Evolutionary conservation across 495 filamentous ascomycete genomes (phyloP).

Genomic region (Cercophora sp.): DNA sequence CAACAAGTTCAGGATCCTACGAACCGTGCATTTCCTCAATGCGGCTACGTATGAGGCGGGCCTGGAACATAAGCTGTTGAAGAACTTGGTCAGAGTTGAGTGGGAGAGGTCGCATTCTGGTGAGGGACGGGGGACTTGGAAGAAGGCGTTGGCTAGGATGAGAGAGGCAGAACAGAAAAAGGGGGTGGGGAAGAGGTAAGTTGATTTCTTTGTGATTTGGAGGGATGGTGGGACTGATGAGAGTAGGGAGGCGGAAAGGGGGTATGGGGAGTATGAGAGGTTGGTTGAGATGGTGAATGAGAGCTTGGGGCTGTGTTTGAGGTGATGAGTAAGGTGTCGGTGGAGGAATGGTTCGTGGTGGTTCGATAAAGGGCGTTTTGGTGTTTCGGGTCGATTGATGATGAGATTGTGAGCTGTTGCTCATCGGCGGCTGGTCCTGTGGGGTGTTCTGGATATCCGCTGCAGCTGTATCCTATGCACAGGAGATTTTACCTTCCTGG

Average conservation of each 20-base stretch:
- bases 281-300: constrained; percentile 71
- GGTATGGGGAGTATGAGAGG: constrained; percentile 57
- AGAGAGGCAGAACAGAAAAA: constrained; percentile 9
- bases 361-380: background rate
- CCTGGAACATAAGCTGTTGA: constrained; percentile 76
- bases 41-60: constrained; percentile 62
- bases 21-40: constrained; percentile 74
- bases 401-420: background rate
- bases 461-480: background rate
- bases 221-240: no score
- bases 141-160: no score
- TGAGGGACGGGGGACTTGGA: no score
- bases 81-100: constrained; percentile 62
- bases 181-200: constrained; percentile 10
- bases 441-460: background rate
- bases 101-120: no score
- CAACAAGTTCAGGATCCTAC: constrained; percentile 56
- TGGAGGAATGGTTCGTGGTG: background rate
- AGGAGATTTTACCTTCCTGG: background rate
- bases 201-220: constrained; percentile 2
- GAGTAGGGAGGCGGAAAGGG: no score
- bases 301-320: constrained; percentile 63
- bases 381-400: background rate
- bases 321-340: no score
- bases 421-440: no score